Base-by-base conservation (phyloP, 306 rosid genomes). In the Ammopiptanthus mongolicus region DNA sequence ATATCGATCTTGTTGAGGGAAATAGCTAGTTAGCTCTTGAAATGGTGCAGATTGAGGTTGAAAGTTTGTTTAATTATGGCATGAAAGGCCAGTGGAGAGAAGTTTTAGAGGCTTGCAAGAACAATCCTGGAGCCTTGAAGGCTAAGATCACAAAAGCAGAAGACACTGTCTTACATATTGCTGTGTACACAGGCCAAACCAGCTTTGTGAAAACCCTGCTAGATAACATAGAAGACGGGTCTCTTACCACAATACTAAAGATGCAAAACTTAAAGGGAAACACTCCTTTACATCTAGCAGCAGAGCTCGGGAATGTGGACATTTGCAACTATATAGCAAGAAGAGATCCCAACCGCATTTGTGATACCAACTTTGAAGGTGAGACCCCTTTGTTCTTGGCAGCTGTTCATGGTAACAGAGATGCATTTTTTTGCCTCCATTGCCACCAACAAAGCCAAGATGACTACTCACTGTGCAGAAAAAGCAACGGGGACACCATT, bases 321-420 rank as follows among this genome's bases (percentile, higher is more conserved):
- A 22, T 74, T 36, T 86, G 87, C 56, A 41, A 51, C 17, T 33
- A 19, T 33, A 86, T 86, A 5, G 83, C 74, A 2, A 71, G 8
- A 11, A 76, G 81, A 52, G 80, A 85, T 18, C 41, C 52, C 0
- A 29, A n/a, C 3, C 82, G 81, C 61, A 65, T 82, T 63, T 78
- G 23, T 2, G 3, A 21, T 13, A 73, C 65, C 0, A 85, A 85
- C 57, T 3, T 18, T 0, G 75, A 80, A 13, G 82, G 82, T 1
- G 85, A 86, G 48, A 77, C 82, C 4, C 90, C 87, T 17, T 74
- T 86, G 15, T 83, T 77, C 71, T 74, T 86, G 82, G 84, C 90
- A 8, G 86, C 87, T 44, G 6, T 69, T 73, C 47, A 77, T 77
- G 85, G 89, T 0, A 58, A 74, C n/a, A 77, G 41, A 53, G 82